Conservation (phyloP, 257 asterid species). For the Ocimum tenuiflorum region DNA sequence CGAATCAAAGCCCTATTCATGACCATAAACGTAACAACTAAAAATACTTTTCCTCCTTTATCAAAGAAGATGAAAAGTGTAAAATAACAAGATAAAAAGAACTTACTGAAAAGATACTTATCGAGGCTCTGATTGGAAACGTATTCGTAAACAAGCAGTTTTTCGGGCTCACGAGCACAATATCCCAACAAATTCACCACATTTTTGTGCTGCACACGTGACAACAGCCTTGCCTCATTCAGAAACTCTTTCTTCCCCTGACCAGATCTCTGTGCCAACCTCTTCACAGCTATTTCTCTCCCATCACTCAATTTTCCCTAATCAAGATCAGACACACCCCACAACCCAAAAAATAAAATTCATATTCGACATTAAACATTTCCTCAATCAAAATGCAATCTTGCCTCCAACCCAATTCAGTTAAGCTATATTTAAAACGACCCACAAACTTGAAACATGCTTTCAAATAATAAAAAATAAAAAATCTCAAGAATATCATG, state of each 20-base stretch:
- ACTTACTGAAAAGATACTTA: conserved; percentile 88
- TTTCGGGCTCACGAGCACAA: conserved; percentile 58
- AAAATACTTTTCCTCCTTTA: too few species aligned
- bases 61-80: too few species aligned
- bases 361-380: background rate
- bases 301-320: conserved; percentile 86
- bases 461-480: background rate
- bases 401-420: background rate
- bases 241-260: conserved; percentile 81
- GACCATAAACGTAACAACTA: too few species aligned
- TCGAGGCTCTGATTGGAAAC: conserved; percentile 84
- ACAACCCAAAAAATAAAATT: conserved; percentile 6
- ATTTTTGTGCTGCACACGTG: conserved; percentile 80
- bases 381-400: background rate
- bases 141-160: conserved; percentile 81
- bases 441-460: background rate
- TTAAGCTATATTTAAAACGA: background rate
- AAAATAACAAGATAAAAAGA: background rate
- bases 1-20: too few species aligned
- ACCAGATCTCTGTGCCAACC: conserved; percentile 58
- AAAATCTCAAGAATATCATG: too few species aligned
- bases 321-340: background rate
- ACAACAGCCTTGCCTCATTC: conserved; percentile 81
- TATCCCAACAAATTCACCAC: conserved; percentile 91
- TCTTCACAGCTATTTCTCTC: conserved; percentile 82